phyloP scores from a whole-genome alignment of 2,329 filamentous ascomycete genomes.

The Neonectria coccinea region DNA sequence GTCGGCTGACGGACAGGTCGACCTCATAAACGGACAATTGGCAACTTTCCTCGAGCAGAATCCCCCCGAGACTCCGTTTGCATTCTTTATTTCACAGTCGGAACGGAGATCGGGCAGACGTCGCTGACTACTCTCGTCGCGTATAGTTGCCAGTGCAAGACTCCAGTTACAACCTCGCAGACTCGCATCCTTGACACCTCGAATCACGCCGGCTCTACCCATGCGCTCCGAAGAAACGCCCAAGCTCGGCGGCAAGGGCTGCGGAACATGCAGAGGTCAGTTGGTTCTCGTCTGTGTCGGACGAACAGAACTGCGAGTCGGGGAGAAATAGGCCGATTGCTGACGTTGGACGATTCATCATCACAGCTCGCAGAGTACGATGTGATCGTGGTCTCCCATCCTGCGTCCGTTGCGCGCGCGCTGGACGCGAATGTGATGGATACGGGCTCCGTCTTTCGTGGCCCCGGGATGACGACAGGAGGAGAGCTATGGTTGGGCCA shows the following conservation, averaged over 20 bases:
- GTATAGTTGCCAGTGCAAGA: background rate
- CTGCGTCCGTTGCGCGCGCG: constrained; percentile 9
- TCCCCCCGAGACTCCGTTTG: background rate
- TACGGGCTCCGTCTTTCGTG: constrained; percentile 24
- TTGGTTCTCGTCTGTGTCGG: background rate
- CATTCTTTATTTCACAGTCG: background rate
- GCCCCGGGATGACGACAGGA: constrained; percentile 13
- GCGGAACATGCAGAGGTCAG: background rate
- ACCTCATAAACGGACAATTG: background rate
- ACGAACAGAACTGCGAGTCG: background rate
- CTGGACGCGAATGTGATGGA: constrained; percentile 7
- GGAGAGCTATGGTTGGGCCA: constrained; percentile 4
- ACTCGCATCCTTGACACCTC: too few relatives aligned
- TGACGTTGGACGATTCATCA: background rate
- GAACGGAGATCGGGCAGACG: background rate
- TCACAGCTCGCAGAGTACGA: background rate
- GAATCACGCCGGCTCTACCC: background rate
- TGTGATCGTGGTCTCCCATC: constrained; percentile 1
- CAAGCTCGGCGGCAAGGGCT: background rate
- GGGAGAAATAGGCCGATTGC: background rate
- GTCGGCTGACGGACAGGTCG: background rate
- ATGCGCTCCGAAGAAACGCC: background rate
- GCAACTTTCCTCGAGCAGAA: background rate
- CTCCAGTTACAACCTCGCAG: background rate
- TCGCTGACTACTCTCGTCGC: background rate